These are phyloP conservation scores for Trypanosoma mega DNA, from an alignment of 208 protist species.

Conservation along the genomic window DNA sequence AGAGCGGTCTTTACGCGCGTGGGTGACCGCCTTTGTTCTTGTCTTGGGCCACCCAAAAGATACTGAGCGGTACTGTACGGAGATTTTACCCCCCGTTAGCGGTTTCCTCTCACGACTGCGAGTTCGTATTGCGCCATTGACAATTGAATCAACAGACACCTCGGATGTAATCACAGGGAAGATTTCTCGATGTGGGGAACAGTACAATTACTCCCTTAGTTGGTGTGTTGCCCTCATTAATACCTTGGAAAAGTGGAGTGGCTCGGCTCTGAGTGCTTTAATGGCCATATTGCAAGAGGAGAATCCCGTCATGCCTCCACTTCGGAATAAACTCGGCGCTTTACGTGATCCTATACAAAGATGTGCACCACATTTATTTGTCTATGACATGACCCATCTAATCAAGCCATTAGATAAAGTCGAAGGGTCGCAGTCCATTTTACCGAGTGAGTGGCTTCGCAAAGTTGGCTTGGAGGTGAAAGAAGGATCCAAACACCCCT, in stretches of 20 bases:
- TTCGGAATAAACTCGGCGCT: slow-evolving; percentile 53
- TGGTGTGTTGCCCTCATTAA: slow-evolving; percentile 73
- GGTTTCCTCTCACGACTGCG: slow-evolving; percentile 56
- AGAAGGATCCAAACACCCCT: slow-evolving; percentile 10
- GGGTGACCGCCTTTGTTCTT: slow-evolving; percentile 73
- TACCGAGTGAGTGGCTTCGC: slow-evolving; percentile 45
- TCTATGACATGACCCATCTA: slow-evolving; percentile 42
- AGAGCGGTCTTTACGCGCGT: slow-evolving; percentile 35
- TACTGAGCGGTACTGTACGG: slow-evolving; percentile 45
- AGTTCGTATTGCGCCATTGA: slow-evolving; percentile 68
- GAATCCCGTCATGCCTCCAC: slow-evolving; percentile 31
- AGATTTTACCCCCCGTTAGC: slow-evolving; percentile 54
- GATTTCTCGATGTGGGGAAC: slow-evolving; percentile 60
- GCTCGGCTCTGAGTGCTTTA: slow-evolving; percentile 37
- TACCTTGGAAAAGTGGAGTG: slow-evolving; percentile 23
- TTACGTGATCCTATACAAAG: slow-evolving; percentile 41
- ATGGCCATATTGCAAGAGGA: slow-evolving; percentile 34
- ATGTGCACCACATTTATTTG: slow-evolving; percentile 42
- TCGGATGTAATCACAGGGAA: slow-evolving; percentile 53
- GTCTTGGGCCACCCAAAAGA: slow-evolving; percentile 42
- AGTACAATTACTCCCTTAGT: slow-evolving; percentile 46
- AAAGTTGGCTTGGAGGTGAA: slow-evolving; percentile 29
- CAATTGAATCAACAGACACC: slow-evolving; percentile 45
- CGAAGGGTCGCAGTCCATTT: slow-evolving; percentile 10
- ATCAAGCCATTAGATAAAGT: slow-evolving; percentile 8